Evolutionary conservation across 2,329 filamentous ascomycete genomes (phyloP), one percentile per base, ranked within the genome.

Genomic region (Capronia epimyces): DNA sequence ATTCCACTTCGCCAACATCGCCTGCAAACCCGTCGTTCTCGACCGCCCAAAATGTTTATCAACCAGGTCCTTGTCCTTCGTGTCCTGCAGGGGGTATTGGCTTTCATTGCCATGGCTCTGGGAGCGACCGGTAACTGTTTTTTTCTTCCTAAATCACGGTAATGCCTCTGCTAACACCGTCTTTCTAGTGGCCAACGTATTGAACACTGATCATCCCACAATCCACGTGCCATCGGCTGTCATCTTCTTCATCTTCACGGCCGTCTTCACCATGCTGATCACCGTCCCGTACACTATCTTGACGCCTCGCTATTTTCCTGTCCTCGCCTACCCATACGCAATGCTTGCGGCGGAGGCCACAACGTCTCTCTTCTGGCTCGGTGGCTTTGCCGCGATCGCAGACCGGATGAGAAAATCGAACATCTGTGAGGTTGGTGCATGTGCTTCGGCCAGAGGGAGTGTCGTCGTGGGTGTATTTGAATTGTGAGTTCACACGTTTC

Each of bases 361-460:
- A 20, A 93, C 87, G 8, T 83, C 85, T 71, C 75, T 94, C 50
- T 94, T 94, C 74, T 95, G 89, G 89, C 93, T 96, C 64, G 83
- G 85, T 0, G 89, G 88, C 5, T 86, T 89, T 62, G 83, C 94
- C 59, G 87, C 88, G 0, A 36, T 57, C 6, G 88, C 85, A 0
- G 83, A 82, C 16, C 75, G 75, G 49, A 69, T 89, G 50, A 78
- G 79, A 46, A 75, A 78, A 13, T 71, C 79, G 0, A 68, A 65
- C 7, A 71, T 77, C 50, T 83, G 81, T 63, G 74, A 71, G 36
- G 72, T 74, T 36, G 71, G 67, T 15, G 74, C 72, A 13, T 90
- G 86, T 67, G 73, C 74, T 39, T 71, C 78, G 9, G 70, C 78
- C 7, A 80, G 86, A 69, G 75, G 74, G 13, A 71, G 71, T 3